Percentiles rank a stretch among this genome's conserved stretches.
These are phyloP conservation scores for Brassica cretica DNA, from an alignment of 345 rosid genomes.

Conservation along the genomic window DNA sequence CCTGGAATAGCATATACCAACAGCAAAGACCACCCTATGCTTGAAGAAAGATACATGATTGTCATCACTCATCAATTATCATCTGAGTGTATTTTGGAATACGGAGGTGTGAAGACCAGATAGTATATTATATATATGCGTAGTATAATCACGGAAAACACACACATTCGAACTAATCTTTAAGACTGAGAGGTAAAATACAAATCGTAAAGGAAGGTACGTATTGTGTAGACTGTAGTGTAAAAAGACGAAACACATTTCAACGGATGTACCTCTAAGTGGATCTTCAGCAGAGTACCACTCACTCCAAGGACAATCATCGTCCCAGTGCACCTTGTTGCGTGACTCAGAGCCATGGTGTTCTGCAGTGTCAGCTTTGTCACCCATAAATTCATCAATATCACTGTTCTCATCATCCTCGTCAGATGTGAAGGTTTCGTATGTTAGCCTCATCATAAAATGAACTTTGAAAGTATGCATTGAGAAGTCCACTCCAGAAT, in stretches of 20 bases:
- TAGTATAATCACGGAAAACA: constrained; percentile 11
- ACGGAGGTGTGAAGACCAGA: constrained; percentile 14
- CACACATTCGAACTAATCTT: constrained; percentile 3
- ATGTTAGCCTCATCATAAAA: constrained; percentile 84
- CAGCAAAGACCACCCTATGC: constrained; percentile 11
- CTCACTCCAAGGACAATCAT: constrained; percentile 98
- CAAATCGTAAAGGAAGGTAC: neutral
- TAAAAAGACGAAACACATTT: neutral
- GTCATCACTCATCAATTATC: constrained; percentile 8
- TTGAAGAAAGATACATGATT: constrained; percentile 1
- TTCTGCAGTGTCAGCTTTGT: constrained; percentile 50
- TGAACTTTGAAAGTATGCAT: constrained; percentile 69
- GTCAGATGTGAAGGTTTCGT: constrained; percentile 66
- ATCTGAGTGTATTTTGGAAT: constrained; percentile 7
- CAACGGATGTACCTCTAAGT: constrained; percentile 56
- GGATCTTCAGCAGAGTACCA: constrained; percentile 99
- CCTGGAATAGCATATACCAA: constrained; percentile 33
- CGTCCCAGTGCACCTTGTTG: constrained; percentile 80
- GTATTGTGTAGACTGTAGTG: neutral
- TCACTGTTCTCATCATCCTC: constrained; percentile 64
- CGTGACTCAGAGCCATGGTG: constrained; percentile 49
- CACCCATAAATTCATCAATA: constrained; percentile 52
- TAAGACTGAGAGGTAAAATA: neutral
- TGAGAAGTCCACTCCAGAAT: constrained; percentile 68
- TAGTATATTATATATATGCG: constrained; percentile 7